Base-by-base conservation (phyloP, 2,329 filamentous ascomycete species). In the Incumbomyces lentus region DNA sequence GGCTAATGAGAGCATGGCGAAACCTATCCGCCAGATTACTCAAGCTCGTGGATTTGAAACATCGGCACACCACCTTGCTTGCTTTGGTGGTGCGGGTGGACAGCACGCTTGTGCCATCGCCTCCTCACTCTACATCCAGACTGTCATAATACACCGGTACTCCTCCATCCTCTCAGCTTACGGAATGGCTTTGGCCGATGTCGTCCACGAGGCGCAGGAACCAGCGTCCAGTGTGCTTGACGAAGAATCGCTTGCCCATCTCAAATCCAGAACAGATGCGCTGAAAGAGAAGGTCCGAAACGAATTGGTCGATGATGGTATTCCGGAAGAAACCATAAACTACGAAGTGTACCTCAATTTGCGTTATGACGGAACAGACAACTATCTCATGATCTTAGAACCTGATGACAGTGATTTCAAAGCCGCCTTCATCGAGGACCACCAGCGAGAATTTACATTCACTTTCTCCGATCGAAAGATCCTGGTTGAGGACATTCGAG, bases 41-140 rank as follows among this genome's bases (percentile, higher is more conserved):
- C 89, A 95, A 63, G 88, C 89, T 19, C 87, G 90, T 63, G 89
- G 89, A 0, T 87, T 93, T 53, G 88, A 95, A 60, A 92, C 88
- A 0, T 87, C 85, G 1, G 86, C 86, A 55, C 89, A 95, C 63
- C 74, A 87, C 14, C 74, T 95, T 32, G 88, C 89, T 0, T 93
- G 87, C 0, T 95, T 95, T 65, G 89, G 89, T 35, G 89, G 89
- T 46, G 89, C 89, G 0, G 89, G 89, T 38, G 89, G 89, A 0
- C 89, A 95, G 61, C 89, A 95, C 57, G 89, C 89, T 1, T 87
- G 93, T 16, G 87, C 87, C 1, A 93, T 95, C 52, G 89, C 88
- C 2, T 80, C 87, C 58, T 84, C 84, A 2, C 70, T 95, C 1
- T 87, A 87, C 0, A 88, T 95, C 53, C 78, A 76, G 19, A 86